Evolutionary conservation across 208 protist genomes (phyloP), one percentile per base, ranked within the genome.

Genomic region (Plasmodiophora brassicae): DNA sequence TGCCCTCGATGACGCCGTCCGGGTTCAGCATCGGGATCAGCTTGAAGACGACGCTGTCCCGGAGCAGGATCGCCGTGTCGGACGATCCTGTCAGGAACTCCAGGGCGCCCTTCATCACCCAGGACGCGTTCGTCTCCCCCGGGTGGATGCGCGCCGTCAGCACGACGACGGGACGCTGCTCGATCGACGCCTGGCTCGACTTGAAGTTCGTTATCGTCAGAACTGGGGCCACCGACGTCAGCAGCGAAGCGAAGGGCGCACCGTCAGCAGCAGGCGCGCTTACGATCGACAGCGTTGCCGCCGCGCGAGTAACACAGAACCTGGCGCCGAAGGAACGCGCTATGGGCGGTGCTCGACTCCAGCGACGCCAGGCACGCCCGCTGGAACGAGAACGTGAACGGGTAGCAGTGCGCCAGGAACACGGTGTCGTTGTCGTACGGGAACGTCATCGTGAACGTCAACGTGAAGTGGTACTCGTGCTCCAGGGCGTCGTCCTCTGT

Each of bases 11-110:
- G 28, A 99, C 97, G 41, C 98, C 98, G 89, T 99, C 98, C 5
- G 95, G 94, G 91, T 98, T 98, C 10, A 99, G 91, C 96, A 99
- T 98, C 0, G 98, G 98, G 20, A 99, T 92, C 1, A 90, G n/a
- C 90, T 98, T 98, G 84, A 95, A 91, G 28, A 92, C 84, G n/a
- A 91, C 84, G 43, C 88, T 84, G 22, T 91, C 86, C 0, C 90
- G 85, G n/a, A 92, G 83, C 32, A 38, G 41, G 41, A 5, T 8
- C 10, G 65, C 65, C 20, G n/a, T 32, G n/a, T 78, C 65, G 32
- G 65, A 78, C 5, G 5, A 78, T 38, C 65, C 65, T 0, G 83
- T 85, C n/a, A 92, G 78, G 43, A 89, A 94, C 85, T 96, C 93
- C n/a, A 99, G 87, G 20, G 98, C 85, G 25, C 97, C 97, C 45